Evolutionary conservation across 2,329 filamentous ascomycete species (phyloP).

Genomic region (Colletotrichum sp.): DNA sequence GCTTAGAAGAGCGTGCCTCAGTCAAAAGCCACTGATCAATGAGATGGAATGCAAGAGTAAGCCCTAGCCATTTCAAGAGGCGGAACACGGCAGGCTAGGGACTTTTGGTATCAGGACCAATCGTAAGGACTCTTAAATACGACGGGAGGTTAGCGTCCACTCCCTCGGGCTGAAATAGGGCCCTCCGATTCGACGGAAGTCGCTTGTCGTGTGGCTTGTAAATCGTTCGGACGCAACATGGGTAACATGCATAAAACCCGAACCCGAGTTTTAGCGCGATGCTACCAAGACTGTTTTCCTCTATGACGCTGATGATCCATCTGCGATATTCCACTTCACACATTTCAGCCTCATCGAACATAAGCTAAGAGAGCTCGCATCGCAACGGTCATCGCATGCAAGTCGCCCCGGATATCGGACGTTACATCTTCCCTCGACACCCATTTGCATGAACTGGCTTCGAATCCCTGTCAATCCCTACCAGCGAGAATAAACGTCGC

Average conservation of each 20-base stretch:
- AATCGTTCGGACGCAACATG: background rate
- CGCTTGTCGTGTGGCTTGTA: background rate
- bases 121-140: background rate
- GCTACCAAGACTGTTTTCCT: background rate
- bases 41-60: background rate
- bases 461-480: background rate
- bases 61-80: background rate
- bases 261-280: background rate
- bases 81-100: background rate
- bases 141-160: background rate
- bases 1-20: background rate
- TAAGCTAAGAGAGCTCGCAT: background rate
- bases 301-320: background rate
- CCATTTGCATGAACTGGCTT: background rate
- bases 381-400: background rate
- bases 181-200: background rate
- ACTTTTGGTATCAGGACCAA: background rate
- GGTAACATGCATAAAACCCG: background rate
- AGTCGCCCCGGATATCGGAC: background rate
- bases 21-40: background rate
- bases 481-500: background rate
- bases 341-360: background rate
- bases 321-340: background rate
- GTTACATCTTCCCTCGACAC: background rate
- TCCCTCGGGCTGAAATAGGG: background rate